phyloP scores from a whole-genome alignment of 1,284 basidiomycete genomes.

The Dichomitus squalens region DNA sequence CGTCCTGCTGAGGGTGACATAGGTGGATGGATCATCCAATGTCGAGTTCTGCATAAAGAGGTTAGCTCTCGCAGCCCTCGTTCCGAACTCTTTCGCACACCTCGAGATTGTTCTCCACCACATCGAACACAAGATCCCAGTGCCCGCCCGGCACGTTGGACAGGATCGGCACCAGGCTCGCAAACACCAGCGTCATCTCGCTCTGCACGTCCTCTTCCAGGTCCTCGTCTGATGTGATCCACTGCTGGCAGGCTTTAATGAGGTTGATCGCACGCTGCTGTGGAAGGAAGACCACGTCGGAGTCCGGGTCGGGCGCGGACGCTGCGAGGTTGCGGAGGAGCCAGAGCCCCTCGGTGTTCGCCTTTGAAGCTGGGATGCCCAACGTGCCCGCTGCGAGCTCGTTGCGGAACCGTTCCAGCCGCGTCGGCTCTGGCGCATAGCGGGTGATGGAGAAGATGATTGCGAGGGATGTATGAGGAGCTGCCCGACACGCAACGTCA shows the following conservation, averaged over 20 bases:
- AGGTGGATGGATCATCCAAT: conserved; percentile 58
- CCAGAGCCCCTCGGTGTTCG: conserved; percentile 70
- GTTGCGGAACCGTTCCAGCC: conserved; percentile 85
- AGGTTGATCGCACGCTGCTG: conserved; percentile 88
- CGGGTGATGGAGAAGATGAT: conserved; percentile 66
- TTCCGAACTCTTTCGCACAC: conserved; percentile 41
- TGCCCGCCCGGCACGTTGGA: conserved; percentile 88
- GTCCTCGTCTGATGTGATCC: conserved; percentile 81
- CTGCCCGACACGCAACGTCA: conserved; percentile 41
- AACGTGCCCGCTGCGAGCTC: conserved; percentile 83
- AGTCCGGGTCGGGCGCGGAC: conserved; percentile 77
- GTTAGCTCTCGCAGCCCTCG: neutral
- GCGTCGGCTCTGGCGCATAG: conserved; percentile 67
- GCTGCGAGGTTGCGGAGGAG: conserved; percentile 75
- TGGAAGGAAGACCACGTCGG: conserved; percentile 84
- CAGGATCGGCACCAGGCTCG: conserved; percentile 83
- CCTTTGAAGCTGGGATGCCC: conserved; percentile 65
- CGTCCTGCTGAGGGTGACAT: conserved; percentile 70
- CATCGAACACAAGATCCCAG: conserved; percentile 92
- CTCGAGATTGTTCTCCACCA: conserved; percentile 89
- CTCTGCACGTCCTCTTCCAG: conserved; percentile 77
- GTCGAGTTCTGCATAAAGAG: conserved; percentile 51
- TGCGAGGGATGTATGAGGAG: conserved; percentile 66
- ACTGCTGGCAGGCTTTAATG: conserved; percentile 84
- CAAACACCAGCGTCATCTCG: conserved; percentile 76